Evolutionary conservation across 2,329 filamentous ascomycete species (phyloP), one percentile per base, ranked within the genome.

Genomic region (Orbilia ellipsospora): DNA sequence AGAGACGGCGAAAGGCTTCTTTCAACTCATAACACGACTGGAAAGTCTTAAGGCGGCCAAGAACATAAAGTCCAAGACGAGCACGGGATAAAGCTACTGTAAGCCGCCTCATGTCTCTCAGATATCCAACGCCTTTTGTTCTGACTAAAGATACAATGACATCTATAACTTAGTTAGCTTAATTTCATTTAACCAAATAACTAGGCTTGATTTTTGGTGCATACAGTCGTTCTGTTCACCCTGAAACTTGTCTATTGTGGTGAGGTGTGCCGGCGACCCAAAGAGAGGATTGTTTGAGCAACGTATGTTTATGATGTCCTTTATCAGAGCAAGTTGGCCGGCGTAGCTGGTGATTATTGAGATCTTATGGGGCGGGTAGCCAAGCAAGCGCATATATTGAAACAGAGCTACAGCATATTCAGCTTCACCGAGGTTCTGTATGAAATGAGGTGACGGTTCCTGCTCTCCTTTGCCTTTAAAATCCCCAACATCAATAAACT

Each of bases 201-300:
- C 36, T 10, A 13, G 18, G 4, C 15, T 26, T 5, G 12, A 23
- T 1, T 16, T 50, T 40, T 20, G 51, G 45, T 67, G 88, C 91
- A 86, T 86, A 95, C 92, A 98, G 81, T 99, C 95, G 83, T 99
- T 99, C 83, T 99, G 95, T 85, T 99, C 95, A 82, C 95, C 96
- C 84, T 99, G 95, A 81, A 98, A 99, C 82, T 97, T 97, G 84
- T 99, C 95, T 77, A 99, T 94, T 4, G 96, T 99, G 2, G 92
- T 94, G 28, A 99, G 92, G 63, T 91, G 90, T 82, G 90, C 91
- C 16, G 95, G 95, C 82, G 97, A 84, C 7, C 94, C 94, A 83
- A 99, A 99, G 18, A 98, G 84, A 1, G 89, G 84, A 79, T 93
- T 96, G 79, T 88, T 90, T 44, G 89, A 90, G 82, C 95, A 99